phyloP scores from a whole-genome alignment of 1,284 basidiomycete genomes.

The Trichosporon coremiiforme region DNA sequence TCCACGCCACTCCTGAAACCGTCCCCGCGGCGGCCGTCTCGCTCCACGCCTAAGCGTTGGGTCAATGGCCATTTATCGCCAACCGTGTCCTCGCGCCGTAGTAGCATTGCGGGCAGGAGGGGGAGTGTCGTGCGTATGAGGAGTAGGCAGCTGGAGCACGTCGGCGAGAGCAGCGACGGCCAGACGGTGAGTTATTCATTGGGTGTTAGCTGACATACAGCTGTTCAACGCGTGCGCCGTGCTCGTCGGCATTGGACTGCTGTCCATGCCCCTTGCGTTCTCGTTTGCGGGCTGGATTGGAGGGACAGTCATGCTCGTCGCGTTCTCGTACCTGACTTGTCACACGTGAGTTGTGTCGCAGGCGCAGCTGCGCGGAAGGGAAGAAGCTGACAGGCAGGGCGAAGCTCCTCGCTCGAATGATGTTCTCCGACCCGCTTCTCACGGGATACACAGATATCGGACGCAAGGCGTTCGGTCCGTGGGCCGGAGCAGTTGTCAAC shows the following conservation, averaged over 20 bases:
- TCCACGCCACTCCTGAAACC: constrained; percentile 20
- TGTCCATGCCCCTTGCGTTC: constrained; percentile 85
- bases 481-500: constrained; percentile 60
- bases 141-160: constrained; percentile 13
- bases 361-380: background rate
- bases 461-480: constrained; percentile 77
- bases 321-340: constrained; percentile 78
- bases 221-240: constrained; percentile 90
- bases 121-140: constrained; percentile 4
- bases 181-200: constrained; percentile 67
- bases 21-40: constrained; percentile 3
- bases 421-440: constrained; percentile 68
- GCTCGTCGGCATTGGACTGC: constrained; percentile 82
- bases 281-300: constrained; percentile 82
- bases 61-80: constrained; percentile 16
- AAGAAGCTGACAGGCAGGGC: constrained; percentile 61
- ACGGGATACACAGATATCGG: constrained; percentile 87
- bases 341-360: constrained; percentile 68
- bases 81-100: background rate
- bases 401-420: constrained; percentile 77
- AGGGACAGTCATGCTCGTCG: constrained; percentile 73
- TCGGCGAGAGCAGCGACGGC: constrained; percentile 71
- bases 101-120: background rate
- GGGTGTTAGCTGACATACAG: constrained; percentile 55
- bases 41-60: constrained; percentile 19